Base-by-base conservation (phyloP, 768 basidiomycete species). In the Lepiota venenata region DNA sequence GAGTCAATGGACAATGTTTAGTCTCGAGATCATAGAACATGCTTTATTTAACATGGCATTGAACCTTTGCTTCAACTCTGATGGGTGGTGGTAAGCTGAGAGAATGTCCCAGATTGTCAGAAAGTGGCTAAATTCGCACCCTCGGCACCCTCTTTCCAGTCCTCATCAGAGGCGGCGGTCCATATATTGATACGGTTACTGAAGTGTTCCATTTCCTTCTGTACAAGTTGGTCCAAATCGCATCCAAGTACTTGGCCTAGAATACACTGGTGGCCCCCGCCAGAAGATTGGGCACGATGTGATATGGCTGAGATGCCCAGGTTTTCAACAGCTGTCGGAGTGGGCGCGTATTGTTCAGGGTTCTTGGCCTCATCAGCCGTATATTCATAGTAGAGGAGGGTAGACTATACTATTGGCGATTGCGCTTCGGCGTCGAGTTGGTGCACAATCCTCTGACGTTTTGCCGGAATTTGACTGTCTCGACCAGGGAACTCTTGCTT, bases 121-220 rank as follows among this genome's bases (percentile, higher is more conserved):
- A 20, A 18, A 4, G 10, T 8, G 5, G 16, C 1, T 15, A 29
- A 32, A 32, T 32, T 32, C 16, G 14, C 25, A 55, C 53, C 53
- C n/a, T 55, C 39, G 9, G 39, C 46, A 25, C 53, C 53, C 14
- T 32, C 46, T 27, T 35, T 40, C 53, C 53, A 55, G 18, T 55
- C 53, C 40, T 55, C 53, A 14, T 55, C 47, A 2, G 53, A 42
- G 21, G 53, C 47, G 2, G 38, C 46, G 21, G 41, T 46, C 53
- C 53, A 55, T n/a, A 55, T 47, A 22, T 20, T 32, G 4, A 55
- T 21, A 2, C 53, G 53, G 20, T 48, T 47, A 21, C n/a, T 15
- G 14, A 55, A 55, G 16, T 55, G 37, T 10, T 55, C 53, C 12
- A 41, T 21, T 29, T 47, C 46, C 15, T 42, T 39, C n/a, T 8